Evolutionary conservation across 1,139 yeast genomes (phyloP), one percentile per base, ranked within the genome.

Genomic region (Kazachstania sp.): DNA sequence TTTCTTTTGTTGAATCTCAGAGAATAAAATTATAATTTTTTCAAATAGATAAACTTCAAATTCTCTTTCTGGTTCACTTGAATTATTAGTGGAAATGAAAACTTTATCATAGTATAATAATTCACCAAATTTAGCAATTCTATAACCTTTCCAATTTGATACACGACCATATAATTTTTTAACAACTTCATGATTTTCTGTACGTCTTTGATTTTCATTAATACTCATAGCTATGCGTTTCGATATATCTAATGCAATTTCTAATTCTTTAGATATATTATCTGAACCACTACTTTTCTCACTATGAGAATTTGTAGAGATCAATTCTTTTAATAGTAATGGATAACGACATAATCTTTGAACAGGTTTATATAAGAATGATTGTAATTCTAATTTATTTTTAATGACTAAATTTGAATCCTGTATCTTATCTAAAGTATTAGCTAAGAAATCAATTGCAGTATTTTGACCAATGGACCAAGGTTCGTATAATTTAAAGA

Each of bases 321-420:
- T 66, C 49, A 94, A 72, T 60, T 87, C 95, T 54, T 78, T 79
- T 49, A 92, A 68, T 43, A 92, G 71, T 44, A 94, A 69, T 2
- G 98, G 98, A 64, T 92, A 92, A 65, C 90, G 87, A 71, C 97
- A 87, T 30, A 92, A 74, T 56, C 98, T 77, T 70, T 92, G 99
- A 38, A 92, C 87, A 0, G 99, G 99, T 65, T 92, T 92, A 57
- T 92, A 78, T 43, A 94, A 74, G 64, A 86, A 86, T 46, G 95
- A 83, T 60, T 87, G 97, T 46, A 92, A 72, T 65, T 92, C 98
- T 63, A 88, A 83, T 36, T 87, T 85, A 28, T 95, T 94, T 54
- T 83, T 95, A 49, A 92, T 78, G 40, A 88, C 68, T 44, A 74
- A 68, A 34, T 56, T 56, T 3, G 54, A 46, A 23, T 53, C 50